Conservation (phyloP, 2,329 filamentous ascomycete species). For the Stachybotrys echinatus region DNA sequence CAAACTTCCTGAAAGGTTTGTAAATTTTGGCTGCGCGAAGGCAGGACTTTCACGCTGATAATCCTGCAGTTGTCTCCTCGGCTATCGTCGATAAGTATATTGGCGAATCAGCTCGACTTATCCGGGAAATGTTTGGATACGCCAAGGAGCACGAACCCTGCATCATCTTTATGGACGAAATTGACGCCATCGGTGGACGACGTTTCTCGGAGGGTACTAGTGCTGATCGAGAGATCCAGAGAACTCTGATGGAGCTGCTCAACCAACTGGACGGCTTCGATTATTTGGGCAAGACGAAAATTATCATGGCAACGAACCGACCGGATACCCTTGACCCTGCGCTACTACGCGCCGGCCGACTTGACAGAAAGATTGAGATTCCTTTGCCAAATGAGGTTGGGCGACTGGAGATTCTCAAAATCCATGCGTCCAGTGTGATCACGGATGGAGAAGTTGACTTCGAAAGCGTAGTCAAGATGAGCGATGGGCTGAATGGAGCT, state of each 20-base stretch:
- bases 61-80: constrained; percentile 77
- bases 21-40: not conserved
- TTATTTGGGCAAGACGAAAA: constrained; percentile 98
- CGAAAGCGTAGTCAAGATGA: constrained; percentile 99
- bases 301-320: constrained; percentile 99
- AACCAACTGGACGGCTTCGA: constrained; percentile 99
- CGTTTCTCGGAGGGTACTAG: constrained; percentile 97
- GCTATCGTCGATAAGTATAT: constrained; percentile 99
- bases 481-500: constrained; percentile 93
- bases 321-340: constrained; percentile 95
- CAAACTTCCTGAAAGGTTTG: constrained; percentile 92
- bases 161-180: constrained; percentile 99
- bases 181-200: constrained; percentile 95
- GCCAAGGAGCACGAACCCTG: constrained; percentile 99
- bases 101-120: constrained; percentile 92
- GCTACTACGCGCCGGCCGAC: constrained; percentile 81
- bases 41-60: constrained; percentile 11
- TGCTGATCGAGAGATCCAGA: constrained; percentile 95
- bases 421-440: constrained; percentile 81
- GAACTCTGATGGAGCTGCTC: constrained; percentile 95
- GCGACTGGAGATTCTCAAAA: constrained; percentile 94
- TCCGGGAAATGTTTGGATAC: constrained; percentile 99
- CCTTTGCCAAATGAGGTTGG: constrained; percentile 95
- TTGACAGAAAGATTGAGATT: constrained; percentile 98
- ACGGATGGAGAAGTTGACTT: constrained; percentile 96